Evolutionary conservation across 768 basidiomycete genomes (phyloP).

Genomic region (Obba rivulosa): DNA sequence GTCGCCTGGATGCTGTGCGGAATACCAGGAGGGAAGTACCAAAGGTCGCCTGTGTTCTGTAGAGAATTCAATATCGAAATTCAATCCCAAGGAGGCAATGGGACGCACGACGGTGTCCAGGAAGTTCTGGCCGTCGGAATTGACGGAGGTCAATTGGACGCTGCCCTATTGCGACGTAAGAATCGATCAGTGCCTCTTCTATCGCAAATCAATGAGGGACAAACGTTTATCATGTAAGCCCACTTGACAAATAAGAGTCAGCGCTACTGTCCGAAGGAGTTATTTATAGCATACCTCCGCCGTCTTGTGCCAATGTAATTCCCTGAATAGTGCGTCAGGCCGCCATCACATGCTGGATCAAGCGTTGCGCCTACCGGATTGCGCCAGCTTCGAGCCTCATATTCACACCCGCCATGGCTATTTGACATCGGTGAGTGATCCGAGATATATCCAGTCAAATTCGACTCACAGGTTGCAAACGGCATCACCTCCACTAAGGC

Average conservation of each 20-base stretch:
- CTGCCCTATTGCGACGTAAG: neutral
- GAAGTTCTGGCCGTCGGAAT: constrained; percentile 42
- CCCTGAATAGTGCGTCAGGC: constrained; percentile 8
- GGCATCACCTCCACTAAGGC: constrained; percentile 26
- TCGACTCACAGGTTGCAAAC: constrained; percentile 26
- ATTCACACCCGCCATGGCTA: constrained; percentile 27
- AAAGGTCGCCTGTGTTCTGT: constrained; percentile 24
- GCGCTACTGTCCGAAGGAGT: too few species aligned
- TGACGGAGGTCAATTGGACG: constrained; percentile 41
- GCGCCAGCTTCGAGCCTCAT: constrained; percentile 33
- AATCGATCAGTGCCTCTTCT: too few species aligned
- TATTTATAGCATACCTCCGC: constrained; percentile 15
- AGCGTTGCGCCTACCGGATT: constrained; percentile 20
- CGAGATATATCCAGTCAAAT: neutral
- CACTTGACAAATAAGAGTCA: constrained; percentile 13
- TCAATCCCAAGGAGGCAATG: neutral
- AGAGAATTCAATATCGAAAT: neutral
- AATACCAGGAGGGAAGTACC: constrained; percentile 33
- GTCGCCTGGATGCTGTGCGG: constrained; percentile 34
- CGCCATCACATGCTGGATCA: neutral
- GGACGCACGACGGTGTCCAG: constrained; percentile 30
- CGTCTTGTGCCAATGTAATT: constrained; percentile 32
- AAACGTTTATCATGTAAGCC: constrained; percentile 28
- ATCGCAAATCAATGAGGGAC: neutral
- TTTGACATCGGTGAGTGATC: constrained; percentile 1